These are phyloP conservation scores for Vitis hybrid DNA, from an alignment of 177 flowering plant genomes.

Conservation along the genomic window DNA sequence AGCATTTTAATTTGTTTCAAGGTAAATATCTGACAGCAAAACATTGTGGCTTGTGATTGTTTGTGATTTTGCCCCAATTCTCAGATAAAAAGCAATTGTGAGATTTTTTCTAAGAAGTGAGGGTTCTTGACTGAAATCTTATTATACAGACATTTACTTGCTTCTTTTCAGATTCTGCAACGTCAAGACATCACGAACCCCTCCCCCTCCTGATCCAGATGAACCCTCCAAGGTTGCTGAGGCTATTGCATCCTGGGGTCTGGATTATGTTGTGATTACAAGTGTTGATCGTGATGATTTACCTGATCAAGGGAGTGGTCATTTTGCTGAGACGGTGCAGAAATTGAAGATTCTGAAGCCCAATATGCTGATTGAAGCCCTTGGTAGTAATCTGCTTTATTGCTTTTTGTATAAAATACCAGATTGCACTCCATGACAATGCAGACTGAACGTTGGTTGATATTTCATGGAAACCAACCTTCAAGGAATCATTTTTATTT, in stretches of 20 bases:
- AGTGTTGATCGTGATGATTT: conserved; percentile 98
- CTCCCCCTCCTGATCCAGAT: conserved; percentile 94
- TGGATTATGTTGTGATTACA: conserved; percentile 96
- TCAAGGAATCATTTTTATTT: too few relatives aligned
- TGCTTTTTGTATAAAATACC: background rate
- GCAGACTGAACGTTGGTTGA: background rate
- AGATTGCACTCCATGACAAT: background rate
- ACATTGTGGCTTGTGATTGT: too few relatives aligned
- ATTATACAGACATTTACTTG: background rate
- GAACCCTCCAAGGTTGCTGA: conserved; percentile 95
- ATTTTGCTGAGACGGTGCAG: conserved; percentile 94
- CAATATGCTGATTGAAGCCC: conserved; percentile 82
- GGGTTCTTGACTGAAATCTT: background rate
- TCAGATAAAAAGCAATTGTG: background rate
- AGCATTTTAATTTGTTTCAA: too few relatives aligned
- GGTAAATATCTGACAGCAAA: too few relatives aligned
- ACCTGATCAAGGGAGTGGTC: conserved; percentile 93
- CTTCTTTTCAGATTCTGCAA: conserved; percentile 75
- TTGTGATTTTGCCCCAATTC: too few relatives aligned
- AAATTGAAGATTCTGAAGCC: conserved; percentile 80
- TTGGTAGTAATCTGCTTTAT: conserved; percentile 54
- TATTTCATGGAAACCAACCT: background rate
- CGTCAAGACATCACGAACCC: conserved; percentile 95
- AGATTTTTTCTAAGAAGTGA: background rate
- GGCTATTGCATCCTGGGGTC: conserved; percentile 97